These are phyloP conservation scores for Macadamia tetraphylla DNA, from an alignment of 164 flowering plant genomes.

Conservation along the genomic window DNA sequence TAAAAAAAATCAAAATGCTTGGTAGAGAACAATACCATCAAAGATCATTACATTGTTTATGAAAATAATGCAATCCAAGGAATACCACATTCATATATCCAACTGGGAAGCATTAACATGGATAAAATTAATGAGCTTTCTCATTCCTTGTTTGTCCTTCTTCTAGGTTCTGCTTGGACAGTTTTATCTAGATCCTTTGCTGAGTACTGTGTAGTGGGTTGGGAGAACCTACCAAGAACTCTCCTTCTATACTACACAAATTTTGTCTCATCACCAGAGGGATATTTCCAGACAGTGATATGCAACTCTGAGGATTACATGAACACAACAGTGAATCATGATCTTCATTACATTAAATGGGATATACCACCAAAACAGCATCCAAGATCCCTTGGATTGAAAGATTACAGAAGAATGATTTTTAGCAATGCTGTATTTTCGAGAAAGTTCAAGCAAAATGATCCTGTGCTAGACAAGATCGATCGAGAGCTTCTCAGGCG, in stretches of 20 bases:
- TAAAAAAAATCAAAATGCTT: too few relatives aligned
- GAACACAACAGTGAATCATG: slow-evolving; percentile 78
- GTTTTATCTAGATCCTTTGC: slow-evolving; percentile 64
- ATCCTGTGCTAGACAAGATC: slow-evolving; percentile 59
- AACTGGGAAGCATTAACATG: too few relatives aligned
- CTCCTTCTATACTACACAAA: slow-evolving; percentile 94
- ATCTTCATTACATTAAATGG: slow-evolving; percentile 88
- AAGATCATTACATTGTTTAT: too few relatives aligned
- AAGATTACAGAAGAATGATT: slow-evolving; percentile 54
- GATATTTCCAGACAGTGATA: slow-evolving; percentile 82
- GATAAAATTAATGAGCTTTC: too few relatives aligned
- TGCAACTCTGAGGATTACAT: slow-evolving; percentile 75
- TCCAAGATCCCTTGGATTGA: slow-evolving; percentile 57
- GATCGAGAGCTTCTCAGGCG: slow-evolving; percentile 61
- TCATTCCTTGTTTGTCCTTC: background rate
- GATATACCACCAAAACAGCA: slow-evolving; percentile 94
- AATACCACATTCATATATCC: too few relatives aligned
- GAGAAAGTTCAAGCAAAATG: slow-evolving; percentile 63
- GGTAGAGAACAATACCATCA: too few relatives aligned
- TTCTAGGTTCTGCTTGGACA: slow-evolving; percentile 68
- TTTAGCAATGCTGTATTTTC: slow-evolving; percentile 70
- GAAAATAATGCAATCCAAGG: too few relatives aligned
- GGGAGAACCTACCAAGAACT: slow-evolving; percentile 87
- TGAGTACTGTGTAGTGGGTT: slow-evolving; percentile 73
- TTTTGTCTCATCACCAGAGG: slow-evolving; percentile 88